Base-by-base conservation (phyloP, 768 basidiomycete genomes). In the Omphalotus guepiniiformis region DNA sequence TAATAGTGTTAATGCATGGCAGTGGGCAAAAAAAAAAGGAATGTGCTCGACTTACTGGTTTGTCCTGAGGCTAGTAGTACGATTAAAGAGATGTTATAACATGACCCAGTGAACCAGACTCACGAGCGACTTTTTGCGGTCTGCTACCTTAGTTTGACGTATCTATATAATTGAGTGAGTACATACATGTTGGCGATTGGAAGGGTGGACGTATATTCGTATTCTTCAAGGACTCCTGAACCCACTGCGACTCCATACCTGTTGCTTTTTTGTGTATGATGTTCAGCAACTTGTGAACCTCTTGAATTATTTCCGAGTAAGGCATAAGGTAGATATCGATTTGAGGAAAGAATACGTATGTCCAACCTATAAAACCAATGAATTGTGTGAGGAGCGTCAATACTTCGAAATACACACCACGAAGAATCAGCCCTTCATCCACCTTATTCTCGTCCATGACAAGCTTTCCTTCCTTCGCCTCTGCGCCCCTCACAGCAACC, bases 241-340 rank as follows among this genome's bases (percentile, higher is more conserved):
- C 46, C 46, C 46, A 47, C 7, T 26, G n/a, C 21, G 15, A 22
- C 22, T 47, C 46, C 3, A 47, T 12, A 16, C 21, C n/a, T 3
- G 19, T 13, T 12, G 21, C 28, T 34, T 32, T 39, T 21, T 29
- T 18, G 21, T 22, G 38, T 27, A 39, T 47, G 15, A 6, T 21
- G 13, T 18, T 11, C 37, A 47, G n/a, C 15, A 22, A 25, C 8
- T 30, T 6, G 5, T 37, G 19, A 35, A 39, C 27, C 7, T 12
- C n/a, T 2, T 28, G 46, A 21, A 47, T 32, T 16, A 47, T 36
- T n/a, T 47, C 37, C 13, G 37, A 22, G 18, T 39, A 39, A 5
- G 46, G 38, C 29, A 47, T 27, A 15, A 36, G 46, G 37, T 47
- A 47, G 13, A 47, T 18, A 6, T 47, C 46, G 6, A 47, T 28